These are phyloP conservation scores for Phialophora verrucosa DNA, from an alignment of 2,329 filamentous ascomycete genomes.

Conservation along the genomic window DNA sequence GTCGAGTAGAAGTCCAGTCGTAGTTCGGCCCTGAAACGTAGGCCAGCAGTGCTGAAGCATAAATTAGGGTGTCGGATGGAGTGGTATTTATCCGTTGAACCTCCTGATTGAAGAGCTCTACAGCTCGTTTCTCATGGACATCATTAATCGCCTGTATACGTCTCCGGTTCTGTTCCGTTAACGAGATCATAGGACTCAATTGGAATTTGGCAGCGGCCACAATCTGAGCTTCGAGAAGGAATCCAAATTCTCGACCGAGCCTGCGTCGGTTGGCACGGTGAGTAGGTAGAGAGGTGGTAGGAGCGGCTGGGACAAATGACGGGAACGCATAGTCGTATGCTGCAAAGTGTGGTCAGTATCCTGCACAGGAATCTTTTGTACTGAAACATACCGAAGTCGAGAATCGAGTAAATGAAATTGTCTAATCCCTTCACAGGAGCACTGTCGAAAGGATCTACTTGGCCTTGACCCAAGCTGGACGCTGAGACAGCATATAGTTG, in stretches of 20 bases:
- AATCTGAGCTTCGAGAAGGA: slow-evolving; percentile 12
- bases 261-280: slow-evolving; percentile 11
- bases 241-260: slow-evolving; percentile 7
- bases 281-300: slow-evolving; percentile 1
- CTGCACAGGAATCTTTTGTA: background rate
- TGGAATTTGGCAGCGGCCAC: slow-evolving; percentile 12
- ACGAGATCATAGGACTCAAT: slow-evolving; percentile 9
- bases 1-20: background rate
- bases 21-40: slow-evolving; percentile 11
- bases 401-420: slow-evolving; percentile 12
- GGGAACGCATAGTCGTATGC: slow-evolving; percentile 15
- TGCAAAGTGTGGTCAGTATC: slow-evolving; percentile 1
- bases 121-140: slow-evolving; percentile 4
- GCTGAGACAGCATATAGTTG: background rate
- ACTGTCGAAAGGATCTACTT: slow-evolving; percentile 15
- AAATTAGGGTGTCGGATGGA: slow-evolving; percentile 7
- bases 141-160: slow-evolving; percentile 2
- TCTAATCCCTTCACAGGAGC: slow-evolving; percentile 3
- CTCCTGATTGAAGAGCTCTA: slow-evolving; percentile 3
- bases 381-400: slow-evolving; percentile 8
- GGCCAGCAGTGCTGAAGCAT: slow-evolving; percentile 6
- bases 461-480: slow-evolving; percentile 8
- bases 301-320: slow-evolving; percentile 9
- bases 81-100: background rate
- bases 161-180: slow-evolving; percentile 4